Conservation (phyloP, 2,329 filamentous ascomycete genomes). For the Laburnicola sp. region DNA sequence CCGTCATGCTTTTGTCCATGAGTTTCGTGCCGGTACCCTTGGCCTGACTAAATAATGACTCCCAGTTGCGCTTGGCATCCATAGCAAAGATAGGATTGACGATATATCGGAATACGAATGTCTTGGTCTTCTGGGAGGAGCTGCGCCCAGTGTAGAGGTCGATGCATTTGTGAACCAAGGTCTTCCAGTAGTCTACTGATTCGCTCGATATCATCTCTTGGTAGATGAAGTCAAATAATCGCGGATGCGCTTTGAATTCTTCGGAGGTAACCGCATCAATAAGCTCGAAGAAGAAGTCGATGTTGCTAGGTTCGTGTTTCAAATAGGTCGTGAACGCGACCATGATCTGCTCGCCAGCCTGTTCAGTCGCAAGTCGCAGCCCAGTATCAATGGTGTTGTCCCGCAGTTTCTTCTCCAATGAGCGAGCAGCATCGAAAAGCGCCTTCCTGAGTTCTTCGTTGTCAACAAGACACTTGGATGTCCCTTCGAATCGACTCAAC, state of each 20-base stretch:
- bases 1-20: slow-evolving; percentile 84
- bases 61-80: slow-evolving; percentile 87
- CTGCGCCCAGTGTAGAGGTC: slow-evolving; percentile 81
- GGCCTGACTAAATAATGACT: slow-evolving; percentile 55
- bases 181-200: slow-evolving; percentile 83
- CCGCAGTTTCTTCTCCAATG: slow-evolving; percentile 74
- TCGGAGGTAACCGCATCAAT: slow-evolving; percentile 82
- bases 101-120: slow-evolving; percentile 86
- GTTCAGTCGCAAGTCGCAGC: slow-evolving; percentile 81
- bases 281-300: slow-evolving; percentile 82
- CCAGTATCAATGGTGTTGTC: slow-evolving; percentile 68
- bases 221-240: slow-evolving; percentile 82
- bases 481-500: slow-evolving; percentile 67
- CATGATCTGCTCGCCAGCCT: slow-evolving; percentile 87
- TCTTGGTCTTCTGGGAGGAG: slow-evolving; percentile 85
- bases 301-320: slow-evolving; percentile 70
- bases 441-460: slow-evolving; percentile 61
- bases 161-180: slow-evolving; percentile 79
- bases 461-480: slow-evolving; percentile 66
- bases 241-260: slow-evolving; percentile 76
- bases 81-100: slow-evolving; percentile 96
- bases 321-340: slow-evolving; percentile 80
- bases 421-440: slow-evolving; percentile 68
- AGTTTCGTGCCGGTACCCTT: slow-evolving; percentile 63
- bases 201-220: slow-evolving; percentile 79